phyloP scores from a whole-genome alignment of 2,329 filamentous ascomycete genomes.

The Aspergillus pseudoviridinutans region DNA sequence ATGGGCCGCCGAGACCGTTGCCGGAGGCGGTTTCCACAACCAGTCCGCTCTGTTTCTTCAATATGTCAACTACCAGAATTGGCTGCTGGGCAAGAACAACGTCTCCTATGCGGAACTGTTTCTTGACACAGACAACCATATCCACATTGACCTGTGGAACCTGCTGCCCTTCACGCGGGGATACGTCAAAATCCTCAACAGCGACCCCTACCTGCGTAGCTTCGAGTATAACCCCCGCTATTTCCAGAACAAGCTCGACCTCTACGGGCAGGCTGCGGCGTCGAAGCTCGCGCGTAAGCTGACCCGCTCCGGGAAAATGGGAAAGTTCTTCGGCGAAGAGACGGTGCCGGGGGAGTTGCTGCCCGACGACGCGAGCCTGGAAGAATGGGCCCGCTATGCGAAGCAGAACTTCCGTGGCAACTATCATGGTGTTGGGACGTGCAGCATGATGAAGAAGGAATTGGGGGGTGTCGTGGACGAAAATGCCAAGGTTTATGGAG shows the following conservation, averaged over 20 bases:
- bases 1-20: slow-evolving; percentile 24
- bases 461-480: slow-evolving; percentile 32
- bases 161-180: slow-evolving; percentile 29
- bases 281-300: slow-evolving; percentile 23
- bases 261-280: slow-evolving; percentile 25
- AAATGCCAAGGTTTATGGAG: slow-evolving; percentile 27
- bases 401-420: slow-evolving; percentile 24
- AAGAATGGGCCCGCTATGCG: slow-evolving; percentile 22
- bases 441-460: slow-evolving; percentile 30
- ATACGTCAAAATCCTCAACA: slow-evolving; percentile 17
- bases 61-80: slow-evolving; percentile 25
- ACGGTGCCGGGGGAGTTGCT: slow-evolving; percentile 12
- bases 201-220: slow-evolving; percentile 23
- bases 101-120: slow-evolving; percentile 26
- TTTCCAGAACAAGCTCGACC: slow-evolving; percentile 26
- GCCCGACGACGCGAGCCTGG: slow-evolving; percentile 15
- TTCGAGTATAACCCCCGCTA: slow-evolving; percentile 22
- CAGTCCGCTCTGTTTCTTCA: slow-evolving; percentile 20
- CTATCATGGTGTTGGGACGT: slow-evolving; percentile 29
- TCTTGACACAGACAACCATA: slow-evolving; percentile 20
- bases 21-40: slow-evolving; percentile 24
- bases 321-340: slow-evolving; percentile 16
- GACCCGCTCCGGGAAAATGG: slow-evolving; percentile 15
- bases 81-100: slow-evolving; percentile 21
- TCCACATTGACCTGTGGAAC: slow-evolving; percentile 26